Conservation (phyloP, 768 basidiomycete species). For the Tylopilus subfusipes region DNA sequence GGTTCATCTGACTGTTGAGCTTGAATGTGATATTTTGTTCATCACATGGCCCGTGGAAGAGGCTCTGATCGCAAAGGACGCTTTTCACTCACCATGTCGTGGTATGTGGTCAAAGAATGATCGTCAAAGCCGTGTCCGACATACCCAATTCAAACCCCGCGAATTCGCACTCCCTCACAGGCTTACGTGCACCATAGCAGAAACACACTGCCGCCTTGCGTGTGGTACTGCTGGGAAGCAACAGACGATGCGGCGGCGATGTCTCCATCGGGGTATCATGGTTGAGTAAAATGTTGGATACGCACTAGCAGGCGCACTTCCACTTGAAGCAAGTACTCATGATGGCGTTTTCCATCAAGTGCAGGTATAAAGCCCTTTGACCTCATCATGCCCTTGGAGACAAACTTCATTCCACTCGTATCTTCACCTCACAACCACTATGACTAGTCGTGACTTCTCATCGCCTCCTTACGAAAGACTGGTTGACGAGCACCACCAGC, state of each 20-base stretch:
- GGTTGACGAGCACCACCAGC: not conserved
- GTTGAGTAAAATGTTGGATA: no score
- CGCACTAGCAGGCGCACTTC: no score
- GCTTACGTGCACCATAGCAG: no score
- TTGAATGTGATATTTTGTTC: constrained; percentile 42
- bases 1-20: constrained; percentile 48
- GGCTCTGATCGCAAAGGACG: not conserved
- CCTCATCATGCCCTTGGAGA: not conserved
- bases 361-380: not conserved
- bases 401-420: not conserved
- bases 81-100: constrained; percentile 1
- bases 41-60: constrained; percentile 28
- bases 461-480: not conserved
- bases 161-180: not conserved
- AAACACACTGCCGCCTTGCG: not conserved
- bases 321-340: no score
- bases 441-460: not conserved
- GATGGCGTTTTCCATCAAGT: not conserved
- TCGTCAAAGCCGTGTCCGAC: no score
- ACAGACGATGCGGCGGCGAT: not conserved
- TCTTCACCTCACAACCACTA: no score
- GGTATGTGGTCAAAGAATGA: not conserved
- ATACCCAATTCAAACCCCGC: constrained; percentile 1
- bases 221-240: not conserved
- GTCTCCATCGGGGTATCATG: no score